phyloP scores from a whole-genome alignment of 2,329 filamentous ascomycete species.

The Fusarium mundagurra region DNA sequence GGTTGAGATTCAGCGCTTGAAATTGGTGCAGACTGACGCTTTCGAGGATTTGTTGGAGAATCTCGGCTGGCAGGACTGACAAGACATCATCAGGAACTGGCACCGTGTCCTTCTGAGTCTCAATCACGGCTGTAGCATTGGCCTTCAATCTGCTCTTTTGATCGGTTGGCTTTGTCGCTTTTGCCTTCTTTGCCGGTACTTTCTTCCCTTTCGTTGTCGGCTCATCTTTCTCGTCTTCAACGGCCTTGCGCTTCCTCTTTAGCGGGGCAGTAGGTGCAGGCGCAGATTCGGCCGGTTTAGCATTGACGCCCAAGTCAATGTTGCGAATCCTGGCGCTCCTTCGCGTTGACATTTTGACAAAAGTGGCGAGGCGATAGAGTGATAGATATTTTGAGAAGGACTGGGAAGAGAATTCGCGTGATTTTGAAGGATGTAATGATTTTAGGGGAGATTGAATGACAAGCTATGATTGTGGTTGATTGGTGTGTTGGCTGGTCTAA shows the following conservation, averaged over 20 bases:
- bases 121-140: rapidly evolving
- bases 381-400: no score
- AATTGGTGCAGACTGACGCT: neutral
- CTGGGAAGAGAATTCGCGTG: neutral
- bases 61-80: neutral
- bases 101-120: rapidly evolving
- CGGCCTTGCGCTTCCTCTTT: neutral
- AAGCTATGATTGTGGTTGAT: neutral
- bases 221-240: neutral
- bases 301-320: neutral
- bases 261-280: neutral
- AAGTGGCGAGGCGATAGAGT: no score
- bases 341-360: neutral
- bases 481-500: neutral
- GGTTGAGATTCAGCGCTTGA: rapidly evolving
- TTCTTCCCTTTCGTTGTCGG: neutral
- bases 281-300: neutral
- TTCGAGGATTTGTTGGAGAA: neutral
- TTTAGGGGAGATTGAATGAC: neutral
- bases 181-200: rapidly evolving
- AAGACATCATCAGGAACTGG: neutral
- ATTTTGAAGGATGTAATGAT: neutral
- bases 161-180: rapidly evolving
- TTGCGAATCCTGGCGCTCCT: neutral
- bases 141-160: rapidly evolving